Conservation (phyloP, 305 asterid species). For the Fraxinus greggii region DNA sequence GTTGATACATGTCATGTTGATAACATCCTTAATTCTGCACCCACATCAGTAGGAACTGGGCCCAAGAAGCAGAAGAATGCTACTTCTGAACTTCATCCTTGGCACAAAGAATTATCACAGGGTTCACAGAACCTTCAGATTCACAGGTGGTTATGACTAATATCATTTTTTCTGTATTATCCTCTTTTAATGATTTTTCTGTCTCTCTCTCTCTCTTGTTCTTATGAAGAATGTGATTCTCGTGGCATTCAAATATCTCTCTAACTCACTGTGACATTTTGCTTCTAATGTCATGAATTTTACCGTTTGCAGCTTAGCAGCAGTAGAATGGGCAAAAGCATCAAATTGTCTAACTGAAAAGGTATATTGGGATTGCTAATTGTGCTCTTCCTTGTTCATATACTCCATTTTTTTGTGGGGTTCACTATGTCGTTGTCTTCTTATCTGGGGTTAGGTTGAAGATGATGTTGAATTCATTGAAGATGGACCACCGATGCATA, state of each 20-base stretch:
- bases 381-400: constrained; percentile 17
- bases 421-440: constrained; percentile 1
- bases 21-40: constrained; percentile 31
- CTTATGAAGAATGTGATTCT: constrained; percentile 1
- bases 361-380: constrained; percentile 40
- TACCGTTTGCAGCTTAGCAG: constrained; percentile 51
- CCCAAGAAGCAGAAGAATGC: constrained; percentile 69
- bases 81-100: constrained; percentile 55
- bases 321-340: constrained; percentile 59
- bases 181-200: not conserved
- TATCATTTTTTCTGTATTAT: not conserved
- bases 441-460: constrained; percentile 44
- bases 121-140: constrained; percentile 39
- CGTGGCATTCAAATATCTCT: not conserved
- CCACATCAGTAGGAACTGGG: constrained; percentile 35
- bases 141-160: constrained; percentile 47
- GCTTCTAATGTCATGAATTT: constrained; percentile 29
- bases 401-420: not conserved
- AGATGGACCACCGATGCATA: constrained; percentile 40
- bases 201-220: not conserved
- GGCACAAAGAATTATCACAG: constrained; percentile 64
- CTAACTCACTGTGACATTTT: constrained; percentile 17
- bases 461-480: constrained; percentile 44
- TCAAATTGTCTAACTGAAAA: constrained; percentile 48
- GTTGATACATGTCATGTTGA: constrained; percentile 40